phyloP scores from a whole-genome alignment of 139 green algal species.

The Eudorina sp. region DNA sequence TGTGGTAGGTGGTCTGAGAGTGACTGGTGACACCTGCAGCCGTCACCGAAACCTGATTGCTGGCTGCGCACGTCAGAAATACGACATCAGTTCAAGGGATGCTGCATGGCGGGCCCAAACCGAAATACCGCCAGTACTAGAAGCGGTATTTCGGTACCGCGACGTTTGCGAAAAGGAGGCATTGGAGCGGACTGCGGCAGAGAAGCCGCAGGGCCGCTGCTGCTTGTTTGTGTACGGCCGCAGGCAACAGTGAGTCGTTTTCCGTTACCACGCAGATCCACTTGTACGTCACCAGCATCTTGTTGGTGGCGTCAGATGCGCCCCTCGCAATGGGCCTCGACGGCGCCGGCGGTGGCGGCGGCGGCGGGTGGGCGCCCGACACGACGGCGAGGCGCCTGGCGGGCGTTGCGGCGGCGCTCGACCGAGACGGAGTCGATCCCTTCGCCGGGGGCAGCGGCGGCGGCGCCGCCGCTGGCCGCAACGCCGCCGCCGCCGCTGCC shows the following conservation, averaged over 20 bases:
- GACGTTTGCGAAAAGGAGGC: too few species aligned
- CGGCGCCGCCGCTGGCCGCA: not conserved
- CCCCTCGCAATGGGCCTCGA: not conserved
- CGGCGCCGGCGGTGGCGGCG: not conserved
- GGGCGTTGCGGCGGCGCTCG: slow-evolving; percentile 14
- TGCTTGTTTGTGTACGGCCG: not conserved
- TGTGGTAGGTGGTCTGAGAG: too few species aligned
- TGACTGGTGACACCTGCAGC: too few species aligned
- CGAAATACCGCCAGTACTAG: too few species aligned
- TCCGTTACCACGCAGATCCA: not conserved
- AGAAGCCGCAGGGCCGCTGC: too few species aligned
- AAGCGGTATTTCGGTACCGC: too few species aligned
- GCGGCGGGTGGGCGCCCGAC: not conserved
- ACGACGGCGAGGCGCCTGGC: slow-evolving; percentile 13
- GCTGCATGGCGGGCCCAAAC: too few species aligned
- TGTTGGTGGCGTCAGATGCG: slow-evolving; percentile 29
- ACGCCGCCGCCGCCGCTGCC: too few species aligned
- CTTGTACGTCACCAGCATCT: slow-evolving; percentile 35
- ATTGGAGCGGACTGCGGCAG: too few species aligned
- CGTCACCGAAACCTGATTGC: too few species aligned
- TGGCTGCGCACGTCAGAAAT: too few species aligned
- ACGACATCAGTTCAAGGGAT: too few species aligned
- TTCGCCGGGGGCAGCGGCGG: not conserved
- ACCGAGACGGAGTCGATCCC: not conserved
- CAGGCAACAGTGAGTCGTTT: not conserved